phyloP scores from a whole-genome alignment of 495 filamentous ascomycete species.

The Neurospora tetrasperma region DNA sequence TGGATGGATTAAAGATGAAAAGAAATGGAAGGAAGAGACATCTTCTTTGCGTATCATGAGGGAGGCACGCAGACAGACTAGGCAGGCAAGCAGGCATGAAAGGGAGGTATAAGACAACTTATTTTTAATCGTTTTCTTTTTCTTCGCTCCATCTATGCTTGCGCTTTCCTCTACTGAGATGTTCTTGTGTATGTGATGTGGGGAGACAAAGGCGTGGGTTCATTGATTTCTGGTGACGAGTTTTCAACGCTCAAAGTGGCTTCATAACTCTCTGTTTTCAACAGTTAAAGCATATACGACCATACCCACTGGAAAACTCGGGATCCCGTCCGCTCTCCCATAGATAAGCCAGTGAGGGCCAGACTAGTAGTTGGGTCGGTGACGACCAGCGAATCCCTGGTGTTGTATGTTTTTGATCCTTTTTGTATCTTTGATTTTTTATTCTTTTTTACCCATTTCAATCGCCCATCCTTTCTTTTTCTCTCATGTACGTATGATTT shows the following conservation, averaged over 20 bases:
- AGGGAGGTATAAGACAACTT: neutral
- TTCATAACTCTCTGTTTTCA: no score
- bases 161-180: no score
- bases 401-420: conserved; percentile 32
- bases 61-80: neutral
- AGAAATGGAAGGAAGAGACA: neutral
- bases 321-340: conserved; percentile 45
- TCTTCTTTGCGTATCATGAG: neutral
- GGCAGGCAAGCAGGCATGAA: neutral
- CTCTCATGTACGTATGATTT: no score
- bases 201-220: no score
- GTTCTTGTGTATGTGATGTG: no score
- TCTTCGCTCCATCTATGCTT: neutral
- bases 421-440: no score
- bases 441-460: no score
- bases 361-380: conserved; percentile 35
- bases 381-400: conserved; percentile 39
- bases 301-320: conserved; percentile 25
- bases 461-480: no score
- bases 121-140: neutral
- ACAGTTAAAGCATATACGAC: neutral
- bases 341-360: conserved; percentile 24
- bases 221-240: no score
- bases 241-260: no score
- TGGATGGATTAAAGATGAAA: neutral